phyloP scores from a whole-genome alignment of 768 basidiomycete genomes.

The Scleroderma bovista region DNA sequence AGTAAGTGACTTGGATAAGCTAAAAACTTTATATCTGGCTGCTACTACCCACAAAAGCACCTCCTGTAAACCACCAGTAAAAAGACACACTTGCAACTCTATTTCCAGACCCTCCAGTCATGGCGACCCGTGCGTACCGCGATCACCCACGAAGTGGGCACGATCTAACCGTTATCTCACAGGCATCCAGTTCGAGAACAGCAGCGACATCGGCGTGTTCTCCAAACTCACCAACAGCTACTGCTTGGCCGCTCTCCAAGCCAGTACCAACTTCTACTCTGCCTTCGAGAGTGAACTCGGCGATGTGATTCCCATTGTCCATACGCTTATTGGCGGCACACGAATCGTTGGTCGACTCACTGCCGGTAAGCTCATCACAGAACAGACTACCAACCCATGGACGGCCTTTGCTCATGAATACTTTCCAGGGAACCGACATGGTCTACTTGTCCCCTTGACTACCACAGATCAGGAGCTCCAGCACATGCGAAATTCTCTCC shows the following conservation, averaged over 20 bases:
- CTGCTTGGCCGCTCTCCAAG: slow-evolving; percentile 89
- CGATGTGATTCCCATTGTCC: slow-evolving; percentile 92
- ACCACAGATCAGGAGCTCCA: slow-evolving; percentile 98
- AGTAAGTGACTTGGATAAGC: too few relatives aligned
- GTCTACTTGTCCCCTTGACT: slow-evolving; percentile 90
- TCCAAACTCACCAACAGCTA: slow-evolving; percentile 97
- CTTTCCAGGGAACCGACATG: slow-evolving; percentile 83
- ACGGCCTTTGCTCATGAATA: not conserved
- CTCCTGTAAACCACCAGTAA: too few relatives aligned
- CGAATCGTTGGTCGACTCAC: slow-evolving; percentile 91
- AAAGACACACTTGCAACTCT: too few relatives aligned
- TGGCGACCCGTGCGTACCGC: slow-evolving; percentile 60
- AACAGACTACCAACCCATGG: not conserved
- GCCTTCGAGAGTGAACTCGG: slow-evolving; percentile 92
- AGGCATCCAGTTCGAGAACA: slow-evolving; percentile 94
- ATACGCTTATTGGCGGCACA: slow-evolving; percentile 92
- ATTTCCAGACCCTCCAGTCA: slow-evolving; percentile 27
- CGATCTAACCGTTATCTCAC: slow-evolving; percentile 8
- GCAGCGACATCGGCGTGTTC: slow-evolving; percentile 94
- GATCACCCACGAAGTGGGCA: not conserved
- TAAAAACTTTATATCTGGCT: too few relatives aligned
- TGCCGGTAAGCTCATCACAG: slow-evolving; percentile 52
- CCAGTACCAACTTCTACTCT: slow-evolving; percentile 97
- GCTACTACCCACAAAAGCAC: too few relatives aligned
- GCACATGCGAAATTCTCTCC: slow-evolving; percentile 92